A percentile compares a stretch with the other conserved stretches of the same genome.
phyloP scores from a whole-genome alignment of 2,329 filamentous ascomycete genomes.

The Xylaria sp. region DNA sequence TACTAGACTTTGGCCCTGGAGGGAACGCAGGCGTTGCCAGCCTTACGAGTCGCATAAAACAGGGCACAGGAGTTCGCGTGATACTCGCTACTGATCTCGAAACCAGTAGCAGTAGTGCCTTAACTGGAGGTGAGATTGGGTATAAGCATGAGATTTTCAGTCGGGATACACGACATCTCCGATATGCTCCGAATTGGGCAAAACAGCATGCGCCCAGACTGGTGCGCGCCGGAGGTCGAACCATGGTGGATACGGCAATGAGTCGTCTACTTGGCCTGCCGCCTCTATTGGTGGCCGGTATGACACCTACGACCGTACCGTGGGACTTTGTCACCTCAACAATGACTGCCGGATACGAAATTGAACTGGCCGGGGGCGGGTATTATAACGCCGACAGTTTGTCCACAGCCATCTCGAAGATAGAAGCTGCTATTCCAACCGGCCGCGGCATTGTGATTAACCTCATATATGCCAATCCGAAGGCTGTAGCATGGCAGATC shows the following conservation, averaged over 20 bases:
- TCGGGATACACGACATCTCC: slow-evolving; percentile 89
- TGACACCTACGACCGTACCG: slow-evolving; percentile 88
- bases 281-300: slow-evolving; percentile 87
- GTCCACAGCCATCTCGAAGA: slow-evolving; percentile 66
- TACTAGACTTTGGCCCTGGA: slow-evolving; percentile 94
- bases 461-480: slow-evolving; percentile 86
- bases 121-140: slow-evolving; percentile 83
- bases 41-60: slow-evolving; percentile 97
- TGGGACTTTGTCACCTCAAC: slow-evolving; percentile 91
- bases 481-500: slow-evolving; percentile 91
- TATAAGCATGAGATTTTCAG: slow-evolving; percentile 99
- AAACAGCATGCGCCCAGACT: slow-evolving; percentile 94
- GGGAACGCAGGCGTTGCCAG: slow-evolving; percentile 95
- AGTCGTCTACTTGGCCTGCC: slow-evolving; percentile 82
- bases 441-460: slow-evolving; percentile 89
- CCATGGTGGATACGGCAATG: slow-evolving; percentile 96
- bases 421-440: slow-evolving; percentile 68
- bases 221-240: slow-evolving; percentile 84
- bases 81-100: slow-evolving; percentile 91
- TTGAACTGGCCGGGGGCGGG: slow-evolving; percentile 86
- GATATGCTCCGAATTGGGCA: slow-evolving; percentile 96
- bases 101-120: neutral
- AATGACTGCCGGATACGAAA: slow-evolving; percentile 91
- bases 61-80: slow-evolving; percentile 94
- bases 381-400: slow-evolving; percentile 84